These are phyloP conservation scores for Epichloe hybrida DNA, from an alignment of 2,329 filamentous ascomycete species.

Conservation along the genomic window DNA sequence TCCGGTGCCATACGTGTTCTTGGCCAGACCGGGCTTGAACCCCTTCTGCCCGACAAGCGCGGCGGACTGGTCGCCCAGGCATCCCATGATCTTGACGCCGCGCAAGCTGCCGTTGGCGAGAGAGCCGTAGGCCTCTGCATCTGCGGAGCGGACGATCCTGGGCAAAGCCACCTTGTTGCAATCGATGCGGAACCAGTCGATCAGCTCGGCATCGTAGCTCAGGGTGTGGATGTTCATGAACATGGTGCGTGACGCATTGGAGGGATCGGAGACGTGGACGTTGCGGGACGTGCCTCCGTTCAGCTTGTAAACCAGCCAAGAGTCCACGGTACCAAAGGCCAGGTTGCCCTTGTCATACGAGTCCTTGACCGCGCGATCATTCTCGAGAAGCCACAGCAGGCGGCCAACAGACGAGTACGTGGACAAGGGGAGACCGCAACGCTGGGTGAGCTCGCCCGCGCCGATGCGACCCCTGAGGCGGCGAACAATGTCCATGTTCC, in stretches of 20 bases:
- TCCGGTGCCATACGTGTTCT: constrained; percentile 79
- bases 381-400: constrained; percentile 62
- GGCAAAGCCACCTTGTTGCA: constrained; percentile 55
- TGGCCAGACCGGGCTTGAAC: constrained; percentile 61
- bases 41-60: constrained; percentile 70
- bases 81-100: constrained; percentile 60
- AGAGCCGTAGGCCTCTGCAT: constrained; percentile 52
- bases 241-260: constrained; percentile 78
- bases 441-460: constrained; percentile 49
- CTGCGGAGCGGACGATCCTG: constrained; percentile 64
- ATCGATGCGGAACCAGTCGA: constrained; percentile 65
- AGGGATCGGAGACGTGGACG: constrained; percentile 62
- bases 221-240: constrained; percentile 72
- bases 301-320: constrained; percentile 69
- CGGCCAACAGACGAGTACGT: constrained; percentile 74
- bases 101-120: constrained; percentile 48
- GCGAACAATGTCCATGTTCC: constrained; percentile 57
- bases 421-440: constrained; percentile 66
- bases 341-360: constrained; percentile 60
- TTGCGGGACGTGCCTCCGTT: constrained; percentile 55
- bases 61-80: constrained; percentile 73
- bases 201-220: constrained; percentile 58
- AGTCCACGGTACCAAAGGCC: constrained; percentile 69
- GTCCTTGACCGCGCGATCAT: constrained; percentile 50
- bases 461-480: constrained; percentile 55